Conservation (phyloP, 352 stramenopile genomes). For the Globisporangium nagaii region DNA sequence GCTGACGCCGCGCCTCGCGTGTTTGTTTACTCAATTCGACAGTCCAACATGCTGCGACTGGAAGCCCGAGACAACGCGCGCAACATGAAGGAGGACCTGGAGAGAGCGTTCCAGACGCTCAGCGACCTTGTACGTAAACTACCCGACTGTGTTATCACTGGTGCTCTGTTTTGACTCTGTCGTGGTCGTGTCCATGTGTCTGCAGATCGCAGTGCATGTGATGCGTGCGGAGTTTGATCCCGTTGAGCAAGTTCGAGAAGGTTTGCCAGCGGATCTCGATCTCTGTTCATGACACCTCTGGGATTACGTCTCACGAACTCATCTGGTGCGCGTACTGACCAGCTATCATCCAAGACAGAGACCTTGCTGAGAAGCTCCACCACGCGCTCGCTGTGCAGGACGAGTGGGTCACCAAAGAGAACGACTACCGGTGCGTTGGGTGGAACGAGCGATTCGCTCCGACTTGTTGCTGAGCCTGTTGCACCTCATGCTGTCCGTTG, state of each 20-base stretch:
- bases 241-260: slow-evolving; percentile 51
- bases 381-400: slow-evolving; percentile 50
- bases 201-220: slow-evolving; percentile 34
- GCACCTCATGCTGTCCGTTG: background rate
- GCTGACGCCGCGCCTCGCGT: background rate
- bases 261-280: slow-evolving; percentile 22
- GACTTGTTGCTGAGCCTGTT: no score
- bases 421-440: slow-evolving; percentile 65
- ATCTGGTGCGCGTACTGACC: background rate
- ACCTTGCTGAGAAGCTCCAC: slow-evolving; percentile 45
- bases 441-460: no score
- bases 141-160: background rate
- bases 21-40: background rate
- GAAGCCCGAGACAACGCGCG: slow-evolving; percentile 70
- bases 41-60: slow-evolving; percentile 84
- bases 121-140: slow-evolving; percentile 15
- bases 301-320: background rate
- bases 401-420: slow-evolving; percentile 82
- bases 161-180: background rate
- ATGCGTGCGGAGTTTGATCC: slow-evolving; percentile 23
- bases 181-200: background rate
- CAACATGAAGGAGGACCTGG: slow-evolving; percentile 50
- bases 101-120: slow-evolving; percentile 32
- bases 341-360: slow-evolving; percentile 58
- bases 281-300: no score